Evolutionary conservation across 495 filamentous ascomycete species (phyloP), one percentile per base, ranked within the genome.

Genomic region (Schizothecium vesticola): DNA sequence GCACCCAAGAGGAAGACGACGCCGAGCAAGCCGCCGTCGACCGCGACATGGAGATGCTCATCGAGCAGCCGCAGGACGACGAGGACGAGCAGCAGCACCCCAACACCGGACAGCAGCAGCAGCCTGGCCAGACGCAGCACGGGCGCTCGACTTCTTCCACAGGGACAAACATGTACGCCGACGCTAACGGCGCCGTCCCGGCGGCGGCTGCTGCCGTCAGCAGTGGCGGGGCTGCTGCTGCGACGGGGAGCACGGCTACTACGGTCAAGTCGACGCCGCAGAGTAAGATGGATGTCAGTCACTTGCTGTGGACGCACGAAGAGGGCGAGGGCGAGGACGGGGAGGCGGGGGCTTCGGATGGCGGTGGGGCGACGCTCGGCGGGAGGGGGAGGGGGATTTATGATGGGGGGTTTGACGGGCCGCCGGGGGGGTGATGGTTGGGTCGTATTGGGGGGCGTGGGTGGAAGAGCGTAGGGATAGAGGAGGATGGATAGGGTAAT

Each of bases 11-110:
- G 51, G 74, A 75, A 56, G 67, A 70, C 12, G 71, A 67, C 7
- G 72, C 65, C 19, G 80, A 80, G 21, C 70, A 74, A 33, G 83
- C 76, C 5, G 81, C 80, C 1, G 78, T 81, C 43, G 77, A 85
- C 65, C 76, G 76, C 36, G 84, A 85, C 70, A 69, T 86, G 59
- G 83, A 84, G 65, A 85, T 86, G 85, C 66, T 86, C 28, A 83
- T 86, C 64, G 82, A 84, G 55, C 73, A 76, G 58, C 69, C 67
- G 28, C 70, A 73, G 19, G 75, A 70, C 31, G 76, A 76, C 59
- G 74, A 76, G 26, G 86, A 73, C 28, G 67, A 75, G 56, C 68
- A 69, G 56, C 68, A 69, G 22, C 69, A 71, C 25, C 65, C 23
- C 25, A 33, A 16, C 8, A 10, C 21, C 21, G 21, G 63, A n/a